Percentiles rank a stretch among this genome's conserved stretches.
Conservation (phyloP, 2,329 filamentous ascomycete species). For the Fonsecaea monophora region DNA sequence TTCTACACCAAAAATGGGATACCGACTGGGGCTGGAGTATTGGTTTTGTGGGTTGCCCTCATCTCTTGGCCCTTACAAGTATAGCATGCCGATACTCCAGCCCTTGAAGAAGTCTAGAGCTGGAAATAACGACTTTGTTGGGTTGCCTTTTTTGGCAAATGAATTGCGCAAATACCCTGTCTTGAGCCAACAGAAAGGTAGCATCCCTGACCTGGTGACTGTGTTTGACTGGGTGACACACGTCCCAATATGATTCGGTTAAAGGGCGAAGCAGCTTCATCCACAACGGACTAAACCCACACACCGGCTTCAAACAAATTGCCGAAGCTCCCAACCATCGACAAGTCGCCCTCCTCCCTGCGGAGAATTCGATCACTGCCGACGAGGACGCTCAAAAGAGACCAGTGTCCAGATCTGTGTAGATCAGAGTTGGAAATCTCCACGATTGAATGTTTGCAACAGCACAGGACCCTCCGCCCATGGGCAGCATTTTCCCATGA, state of each 20-base stretch:
- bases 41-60: background rate
- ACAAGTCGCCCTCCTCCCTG: background rate
- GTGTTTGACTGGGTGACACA: background rate
- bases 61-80: background rate
- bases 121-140: background rate
- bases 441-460: background rate
- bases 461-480: background rate
- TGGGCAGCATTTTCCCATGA: background rate
- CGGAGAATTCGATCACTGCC: conserved; percentile 5
- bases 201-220: conserved; percentile 1
- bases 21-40: background rate
- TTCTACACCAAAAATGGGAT: background rate
- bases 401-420: conserved; percentile 5
- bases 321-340: conserved; percentile 17
- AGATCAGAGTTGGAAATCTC: conserved; percentile 11
- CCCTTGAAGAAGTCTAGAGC: background rate
- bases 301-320: conserved; percentile 32
- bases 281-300: conserved; percentile 27
- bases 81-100: background rate
- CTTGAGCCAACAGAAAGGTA: background rate
- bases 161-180: conserved; percentile 12
- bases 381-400: background rate
- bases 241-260: background rate
- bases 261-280: conserved; percentile 1
- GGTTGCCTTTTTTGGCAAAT: conserved; percentile 27